These are phyloP conservation scores for Heliamphora exappendiculata DNA, from an alignment of 148 eudicot genomes.

Conservation along the genomic window DNA sequence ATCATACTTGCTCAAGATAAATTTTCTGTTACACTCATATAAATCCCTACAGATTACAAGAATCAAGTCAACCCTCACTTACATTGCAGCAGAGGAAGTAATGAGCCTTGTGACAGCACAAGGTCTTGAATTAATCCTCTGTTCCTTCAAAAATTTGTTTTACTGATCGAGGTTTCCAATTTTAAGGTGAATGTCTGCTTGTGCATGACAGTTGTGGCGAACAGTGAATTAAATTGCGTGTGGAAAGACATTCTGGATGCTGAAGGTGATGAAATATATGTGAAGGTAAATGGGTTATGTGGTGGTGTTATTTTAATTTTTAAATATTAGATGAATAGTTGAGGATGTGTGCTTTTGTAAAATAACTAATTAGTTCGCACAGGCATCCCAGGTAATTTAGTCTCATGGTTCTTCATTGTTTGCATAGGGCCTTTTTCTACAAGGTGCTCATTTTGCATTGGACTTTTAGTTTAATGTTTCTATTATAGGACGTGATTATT, in stretches of 20 bases:
- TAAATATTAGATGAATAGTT: background rate
- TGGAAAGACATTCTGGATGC: slow-evolving; percentile 11
- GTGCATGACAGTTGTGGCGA: slow-evolving; percentile 7
- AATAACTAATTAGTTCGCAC: too few species aligned
- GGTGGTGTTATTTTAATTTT: background rate
- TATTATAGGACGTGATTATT: too few species aligned
- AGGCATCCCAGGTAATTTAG: too few species aligned
- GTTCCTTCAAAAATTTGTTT: background rate
- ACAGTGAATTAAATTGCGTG: slow-evolving; percentile 5
- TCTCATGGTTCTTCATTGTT: too few species aligned
- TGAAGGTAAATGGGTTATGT: slow-evolving; percentile 3
- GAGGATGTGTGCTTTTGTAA: background rate
- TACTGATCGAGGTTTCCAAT: background rate
- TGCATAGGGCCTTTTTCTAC: too few species aligned
- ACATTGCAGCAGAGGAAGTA: slow-evolving; percentile 86
- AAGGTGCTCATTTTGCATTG: too few species aligned
- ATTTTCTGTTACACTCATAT: slow-evolving; percentile 1
- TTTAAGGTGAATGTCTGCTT: background rate
- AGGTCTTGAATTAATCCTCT: slow-evolving; percentile 31
- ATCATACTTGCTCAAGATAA: background rate
- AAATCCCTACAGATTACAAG: slow-evolving; percentile 52
- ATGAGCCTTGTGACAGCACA: slow-evolving; percentile 98
- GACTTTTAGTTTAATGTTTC: too few species aligned
- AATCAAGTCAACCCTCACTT: slow-evolving; percentile 72
- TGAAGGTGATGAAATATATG: slow-evolving; percentile 15